Evolutionary conservation across 2,329 filamentous ascomycete genomes (phyloP).

Genomic region (Sporothrix phasma): DNA sequence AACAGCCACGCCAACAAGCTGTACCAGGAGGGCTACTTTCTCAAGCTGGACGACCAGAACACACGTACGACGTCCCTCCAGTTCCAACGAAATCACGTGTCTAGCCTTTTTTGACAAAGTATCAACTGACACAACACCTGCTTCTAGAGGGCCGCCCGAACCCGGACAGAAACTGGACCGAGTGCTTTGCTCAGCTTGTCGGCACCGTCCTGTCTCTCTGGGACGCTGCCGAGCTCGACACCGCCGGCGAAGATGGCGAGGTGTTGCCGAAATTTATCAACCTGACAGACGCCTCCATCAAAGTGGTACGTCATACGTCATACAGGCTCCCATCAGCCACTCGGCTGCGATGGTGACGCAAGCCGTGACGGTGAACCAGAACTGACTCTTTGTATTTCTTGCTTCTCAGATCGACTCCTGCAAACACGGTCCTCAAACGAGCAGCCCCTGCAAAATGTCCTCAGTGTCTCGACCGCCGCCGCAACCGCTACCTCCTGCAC

Average conservation of each 20-base stretch:
- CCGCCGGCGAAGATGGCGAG: conserved; percentile 64
- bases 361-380: background rate
- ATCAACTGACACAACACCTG: conserved; percentile 23
- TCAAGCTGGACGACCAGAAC: conserved; percentile 93
- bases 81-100: background rate
- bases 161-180: conserved; percentile 79
- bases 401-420: conserved; percentile 82
- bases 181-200: conserved; percentile 94
- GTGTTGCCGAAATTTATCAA: conserved; percentile 66
- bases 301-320: conserved; percentile 64
- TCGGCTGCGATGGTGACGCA: background rate
- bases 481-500: conserved; percentile 89
- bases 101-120: background rate
- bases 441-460: conserved; percentile 81
- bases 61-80: conserved; percentile 53
- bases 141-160: conserved; percentile 72
- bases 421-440: conserved; percentile 69
- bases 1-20: conserved; percentile 95
- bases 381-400: too few relatives aligned
- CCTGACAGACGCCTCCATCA: conserved; percentile 91
- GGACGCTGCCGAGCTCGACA: conserved; percentile 88
- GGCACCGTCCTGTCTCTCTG: conserved; percentile 91
- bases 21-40: conserved; percentile 95
- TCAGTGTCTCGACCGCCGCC: conserved; percentile 89
- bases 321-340: background rate